Evolutionary conservation across 179 eudicot genomes (phyloP).

Genomic region (Silene vulgaris): DNA sequence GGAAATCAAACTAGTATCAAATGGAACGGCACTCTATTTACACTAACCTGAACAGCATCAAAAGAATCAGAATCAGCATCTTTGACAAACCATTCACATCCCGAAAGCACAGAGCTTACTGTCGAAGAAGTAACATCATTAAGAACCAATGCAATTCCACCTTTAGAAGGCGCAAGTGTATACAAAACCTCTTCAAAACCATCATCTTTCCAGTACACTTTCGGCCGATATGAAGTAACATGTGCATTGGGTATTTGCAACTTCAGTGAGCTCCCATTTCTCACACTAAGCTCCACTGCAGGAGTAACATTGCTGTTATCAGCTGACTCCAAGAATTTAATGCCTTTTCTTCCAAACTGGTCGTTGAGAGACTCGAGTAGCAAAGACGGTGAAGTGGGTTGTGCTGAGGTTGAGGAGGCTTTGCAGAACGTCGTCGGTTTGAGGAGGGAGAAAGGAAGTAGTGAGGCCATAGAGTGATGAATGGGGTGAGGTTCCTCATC

Average conservation of each 20-base stretch:
- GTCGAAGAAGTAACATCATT: slow-evolving; percentile 35
- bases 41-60: slow-evolving; percentile 84
- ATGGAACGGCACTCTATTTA: background rate
- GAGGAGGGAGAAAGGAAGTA: slow-evolving; percentile 53
- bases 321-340: slow-evolving; percentile 45
- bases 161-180: slow-evolving; percentile 48
- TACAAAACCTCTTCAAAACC: slow-evolving; percentile 73
- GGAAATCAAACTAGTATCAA: too few relatives aligned
- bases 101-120: slow-evolving; percentile 30
- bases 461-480: slow-evolving; percentile 51
- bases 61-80: slow-evolving; percentile 77
- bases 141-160: slow-evolving; percentile 70
- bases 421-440: slow-evolving; percentile 41
- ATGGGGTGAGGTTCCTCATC: slow-evolving; percentile 31
- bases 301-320: slow-evolving; percentile 20
- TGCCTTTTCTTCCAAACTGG: slow-evolving; percentile 75
- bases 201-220: slow-evolving; percentile 81
- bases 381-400: slow-evolving; percentile 30
- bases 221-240: slow-evolving; percentile 77
- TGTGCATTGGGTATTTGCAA: slow-evolving; percentile 60
- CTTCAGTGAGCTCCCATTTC: slow-evolving; percentile 82
- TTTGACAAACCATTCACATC: slow-evolving; percentile 61
- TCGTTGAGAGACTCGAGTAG: slow-evolving; percentile 49
- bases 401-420: slow-evolving; percentile 31
- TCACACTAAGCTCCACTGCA: slow-evolving; percentile 57